phyloP scores from a whole-genome alignment of 2,329 filamentous ascomycete species.

The Calonectria leucothoes region DNA sequence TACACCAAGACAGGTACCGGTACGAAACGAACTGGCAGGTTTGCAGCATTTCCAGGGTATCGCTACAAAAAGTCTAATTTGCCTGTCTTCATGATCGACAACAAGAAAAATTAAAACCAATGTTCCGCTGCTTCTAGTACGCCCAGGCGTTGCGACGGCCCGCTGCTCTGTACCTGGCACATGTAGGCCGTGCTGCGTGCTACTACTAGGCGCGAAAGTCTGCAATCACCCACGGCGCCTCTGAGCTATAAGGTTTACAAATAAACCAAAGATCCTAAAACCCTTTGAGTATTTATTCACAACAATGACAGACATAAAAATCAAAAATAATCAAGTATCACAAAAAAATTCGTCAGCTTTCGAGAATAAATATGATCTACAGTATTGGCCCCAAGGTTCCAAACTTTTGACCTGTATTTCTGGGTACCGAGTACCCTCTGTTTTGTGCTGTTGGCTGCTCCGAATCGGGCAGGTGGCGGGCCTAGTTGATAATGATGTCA shows the following conservation, averaged over 20 bases:
- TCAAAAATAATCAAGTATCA: too few species aligned
- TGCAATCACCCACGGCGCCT: not conserved
- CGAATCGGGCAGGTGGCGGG: constrained; percentile 21
- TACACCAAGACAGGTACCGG: not conserved
- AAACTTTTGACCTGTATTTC: not conserved
- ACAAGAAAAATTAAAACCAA: not conserved
- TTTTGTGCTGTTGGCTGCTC: not conserved
- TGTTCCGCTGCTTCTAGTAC: not conserved
- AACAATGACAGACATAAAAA: not conserved
- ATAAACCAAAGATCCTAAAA: not conserved
- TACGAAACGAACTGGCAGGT: not conserved
- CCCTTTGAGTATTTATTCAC: not conserved
- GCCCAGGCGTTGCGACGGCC: not conserved
- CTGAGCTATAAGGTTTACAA: not conserved
- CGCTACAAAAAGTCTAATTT: not conserved
- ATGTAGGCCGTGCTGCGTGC: not conserved
- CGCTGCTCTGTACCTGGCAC: not conserved
- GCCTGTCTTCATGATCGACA: not conserved
- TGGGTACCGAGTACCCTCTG: not conserved
- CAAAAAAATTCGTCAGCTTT: not conserved
- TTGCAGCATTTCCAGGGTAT: not conserved
- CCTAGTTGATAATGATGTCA: constrained; percentile 17
- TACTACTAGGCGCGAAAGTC: not conserved
- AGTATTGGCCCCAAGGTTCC: not conserved
- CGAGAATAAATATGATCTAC: not conserved